phyloP scores from a whole-genome alignment of 305 asterid genomes.

The Lippia alba region DNA sequence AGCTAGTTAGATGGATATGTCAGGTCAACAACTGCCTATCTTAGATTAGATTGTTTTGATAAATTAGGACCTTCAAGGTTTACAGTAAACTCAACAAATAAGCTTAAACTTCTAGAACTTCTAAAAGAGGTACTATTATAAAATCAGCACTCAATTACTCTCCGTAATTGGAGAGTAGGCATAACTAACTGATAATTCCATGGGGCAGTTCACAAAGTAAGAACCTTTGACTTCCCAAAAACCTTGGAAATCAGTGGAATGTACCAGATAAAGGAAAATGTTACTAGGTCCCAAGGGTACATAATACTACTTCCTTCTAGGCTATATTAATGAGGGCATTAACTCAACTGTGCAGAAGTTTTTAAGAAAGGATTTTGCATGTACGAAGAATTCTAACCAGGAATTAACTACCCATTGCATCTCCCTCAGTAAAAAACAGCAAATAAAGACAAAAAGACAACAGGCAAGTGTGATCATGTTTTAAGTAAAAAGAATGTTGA shows the following conservation, averaged over 20 bases:
- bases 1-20: not conserved
- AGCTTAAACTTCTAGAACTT: constrained; percentile 16
- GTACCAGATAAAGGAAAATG: constrained; percentile 15
- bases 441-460: constrained; percentile 23
- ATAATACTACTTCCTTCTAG: constrained; percentile 25
- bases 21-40: constrained; percentile 19
- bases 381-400: constrained; percentile 16
- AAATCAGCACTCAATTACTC: constrained; percentile 11
- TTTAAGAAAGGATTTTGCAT: constrained; percentile 8
- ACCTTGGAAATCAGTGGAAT: not conserved
- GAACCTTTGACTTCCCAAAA: constrained; percentile 12
- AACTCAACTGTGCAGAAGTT: constrained; percentile 20
- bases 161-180: constrained; percentile 8
- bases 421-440: constrained; percentile 30
- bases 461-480: constrained; percentile 8
- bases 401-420: constrained; percentile 12
- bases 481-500: constrained; percentile 26
- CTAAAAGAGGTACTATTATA: constrained; percentile 9
- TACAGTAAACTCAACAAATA: constrained; percentile 15
- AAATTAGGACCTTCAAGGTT: constrained; percentile 12
- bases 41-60: constrained; percentile 1
- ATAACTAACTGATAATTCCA: constrained; percentile 9
- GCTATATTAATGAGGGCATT: constrained; percentile 22
- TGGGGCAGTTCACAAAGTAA: constrained; percentile 4
- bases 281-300: constrained; percentile 23